Base-by-base conservation (phyloP, 1,284 basidiomycete genomes). In the Neonothopanus nambi region DNA sequence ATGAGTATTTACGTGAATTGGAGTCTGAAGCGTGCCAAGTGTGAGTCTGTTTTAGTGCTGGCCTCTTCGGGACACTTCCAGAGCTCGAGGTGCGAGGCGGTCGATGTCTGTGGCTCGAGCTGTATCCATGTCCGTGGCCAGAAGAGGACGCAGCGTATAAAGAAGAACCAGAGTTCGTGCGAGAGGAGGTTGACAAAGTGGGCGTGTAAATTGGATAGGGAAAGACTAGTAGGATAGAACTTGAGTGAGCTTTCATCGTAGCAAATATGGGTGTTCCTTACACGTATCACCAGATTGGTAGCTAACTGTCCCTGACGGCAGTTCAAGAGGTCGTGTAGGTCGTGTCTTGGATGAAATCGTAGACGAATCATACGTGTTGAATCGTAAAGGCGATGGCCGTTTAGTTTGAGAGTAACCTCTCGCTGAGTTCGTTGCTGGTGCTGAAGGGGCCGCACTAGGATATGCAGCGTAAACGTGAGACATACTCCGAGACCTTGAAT, bases 161-260 rank as follows among this genome's bases (percentile, higher is more conserved):
- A 18, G 59, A 61, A 7, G 59, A 58, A 36, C 54, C 57, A 17
- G 59, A 61, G 28, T 54, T 55, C 15, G 59, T 48, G 17, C 59
- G 59, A 3, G 59, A 61, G 36, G 42, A 43, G n/a, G 43, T 56
- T 39, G 52, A 58, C 5, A 52, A 45, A 15, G 57, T 48, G 5
- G 59, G 59, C 17, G 59, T 59, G 46, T 61, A 61, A n/a, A 59
- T 51, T 23, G 59, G 59, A 38, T 58, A 61, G 20, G 59, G 57
- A 47, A 53, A 52, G 48, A 54, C 57, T 58, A n/a, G n/a, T n/a
- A n/a, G 9, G 37, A n/a, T 4, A 41, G 46, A 39, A 36, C 33
- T 51, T 48, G 18, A 26, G 24, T n/a, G n/a, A 30, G 24, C 28
- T 15, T 6, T 46, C 20, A 15, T 44, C 2, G 26, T 17, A 11